Conservation (phyloP, 169 alveolate genomes). For the Pseudocohnilembus persalinus region DNA sequence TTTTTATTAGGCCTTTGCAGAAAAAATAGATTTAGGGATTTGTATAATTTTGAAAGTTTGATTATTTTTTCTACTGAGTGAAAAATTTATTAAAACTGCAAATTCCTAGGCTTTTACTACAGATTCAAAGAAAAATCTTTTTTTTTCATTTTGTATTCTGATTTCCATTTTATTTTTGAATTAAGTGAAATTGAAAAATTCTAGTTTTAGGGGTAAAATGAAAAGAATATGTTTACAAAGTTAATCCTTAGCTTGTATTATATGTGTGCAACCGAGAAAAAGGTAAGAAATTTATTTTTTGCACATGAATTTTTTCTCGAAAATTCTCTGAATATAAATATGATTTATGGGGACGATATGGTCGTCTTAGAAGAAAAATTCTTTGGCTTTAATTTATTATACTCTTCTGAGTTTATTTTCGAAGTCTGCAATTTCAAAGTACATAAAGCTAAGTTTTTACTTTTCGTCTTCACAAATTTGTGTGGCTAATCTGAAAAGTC, state of each 20-base stretch:
- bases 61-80: neutral
- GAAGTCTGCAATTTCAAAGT: neutral
- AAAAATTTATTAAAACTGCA: neutral
- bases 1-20: neutral
- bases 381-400: neutral
- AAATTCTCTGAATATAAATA: neutral
- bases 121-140: neutral
- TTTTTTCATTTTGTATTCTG: neutral
- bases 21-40: neutral
- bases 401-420: neutral
- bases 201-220: neutral
- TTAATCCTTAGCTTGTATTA: neutral
- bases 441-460: neutral
- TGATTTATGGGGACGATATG: neutral
- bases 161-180: too few species aligned
- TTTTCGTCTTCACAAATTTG: neutral
- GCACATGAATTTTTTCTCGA: neutral
- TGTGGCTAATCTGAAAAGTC: neutral
- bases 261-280: neutral
- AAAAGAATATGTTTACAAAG: neutral
- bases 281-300: neutral
- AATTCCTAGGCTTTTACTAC: neutral
- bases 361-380: neutral
- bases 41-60: neutral
- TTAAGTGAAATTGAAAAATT: too few species aligned